phyloP scores from a whole-genome alignment of 106 monocot genomes.

The Ottelia alismoides region DNA sequence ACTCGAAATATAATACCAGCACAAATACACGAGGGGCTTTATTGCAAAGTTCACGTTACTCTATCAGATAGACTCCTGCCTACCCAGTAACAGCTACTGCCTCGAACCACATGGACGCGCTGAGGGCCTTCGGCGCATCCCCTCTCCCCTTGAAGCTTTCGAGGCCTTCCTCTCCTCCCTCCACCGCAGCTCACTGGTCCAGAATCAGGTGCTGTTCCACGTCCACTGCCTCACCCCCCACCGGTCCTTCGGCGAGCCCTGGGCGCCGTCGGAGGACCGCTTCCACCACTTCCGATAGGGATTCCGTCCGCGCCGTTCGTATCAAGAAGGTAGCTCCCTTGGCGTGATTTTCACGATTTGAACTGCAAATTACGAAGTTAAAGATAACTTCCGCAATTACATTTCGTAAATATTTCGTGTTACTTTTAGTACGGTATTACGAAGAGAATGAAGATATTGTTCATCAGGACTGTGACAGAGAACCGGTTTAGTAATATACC shows the following conservation, averaged over 20 bases:
- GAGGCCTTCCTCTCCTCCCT: background rate
- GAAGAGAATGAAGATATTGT: background rate
- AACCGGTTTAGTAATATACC: background rate
- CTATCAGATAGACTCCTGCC: too few species aligned
- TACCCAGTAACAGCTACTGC: too few species aligned
- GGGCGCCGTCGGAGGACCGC: constrained; percentile 31
- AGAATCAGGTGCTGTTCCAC: constrained; percentile 21
- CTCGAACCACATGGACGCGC: too few species aligned
- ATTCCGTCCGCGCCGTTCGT: constrained; percentile 61
- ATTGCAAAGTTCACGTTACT: too few species aligned
- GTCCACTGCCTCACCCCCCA: background rate
- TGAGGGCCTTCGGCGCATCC: too few species aligned
- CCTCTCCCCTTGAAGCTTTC: too few species aligned
- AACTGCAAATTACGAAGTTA: background rate
- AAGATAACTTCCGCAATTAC: background rate
- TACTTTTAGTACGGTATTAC: background rate
- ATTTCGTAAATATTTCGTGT: background rate
- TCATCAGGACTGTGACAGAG: background rate
- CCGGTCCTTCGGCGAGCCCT: background rate
- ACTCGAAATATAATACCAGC: too few species aligned
- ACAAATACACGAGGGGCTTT: too few species aligned
- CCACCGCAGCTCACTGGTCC: background rate
- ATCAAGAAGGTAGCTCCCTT: constrained; percentile 38
- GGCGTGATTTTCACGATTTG: background rate
- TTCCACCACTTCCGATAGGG: constrained; percentile 53